Conservation (phyloP, 2,329 filamentous ascomycete species). For the Macrophomina pseudophaseolina region DNA sequence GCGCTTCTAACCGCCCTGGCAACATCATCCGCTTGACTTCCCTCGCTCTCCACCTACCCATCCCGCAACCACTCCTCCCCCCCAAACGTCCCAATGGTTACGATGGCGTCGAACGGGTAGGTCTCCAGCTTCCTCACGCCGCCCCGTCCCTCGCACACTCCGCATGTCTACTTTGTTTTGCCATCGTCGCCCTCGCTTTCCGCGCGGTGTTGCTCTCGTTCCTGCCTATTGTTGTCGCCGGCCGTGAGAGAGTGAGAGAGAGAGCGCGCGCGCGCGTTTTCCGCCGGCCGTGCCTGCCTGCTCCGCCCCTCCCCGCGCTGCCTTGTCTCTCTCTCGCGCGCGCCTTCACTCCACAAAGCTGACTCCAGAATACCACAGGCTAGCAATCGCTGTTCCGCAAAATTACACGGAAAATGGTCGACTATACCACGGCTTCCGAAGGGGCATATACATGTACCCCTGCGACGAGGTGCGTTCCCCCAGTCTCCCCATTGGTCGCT, state of each 20-base stretch:
- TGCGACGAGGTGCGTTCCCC: conserved; percentile 69
- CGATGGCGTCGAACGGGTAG: conserved; percentile 52
- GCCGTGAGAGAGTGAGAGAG: neutral
- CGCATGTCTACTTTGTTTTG: neutral
- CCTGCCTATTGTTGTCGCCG: conserved; percentile 22
- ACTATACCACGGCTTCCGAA: conserved; percentile 70
- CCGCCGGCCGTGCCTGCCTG: conserved; percentile 16
- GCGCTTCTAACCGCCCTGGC: conserved; percentile 25
- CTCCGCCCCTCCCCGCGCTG: neutral
- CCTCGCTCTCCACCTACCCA: conserved; percentile 18
- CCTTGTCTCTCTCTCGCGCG: neutral
- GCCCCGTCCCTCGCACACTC: neutral
- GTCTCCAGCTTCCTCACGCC: conserved; percentile 30
- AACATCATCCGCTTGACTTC: conserved; percentile 14
- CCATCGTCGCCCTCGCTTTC: conserved; percentile 15
- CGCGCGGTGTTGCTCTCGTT: neutral
- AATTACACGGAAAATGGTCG: conserved; percentile 70
- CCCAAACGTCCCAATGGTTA: conserved; percentile 43
- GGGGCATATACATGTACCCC: conserved; percentile 75
- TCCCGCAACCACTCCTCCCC: conserved; percentile 6
- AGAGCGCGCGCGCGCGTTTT: neutral
- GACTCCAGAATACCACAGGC: conserved; percentile 33
- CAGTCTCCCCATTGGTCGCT: neutral
- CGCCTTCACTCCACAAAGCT: conserved; percentile 3
- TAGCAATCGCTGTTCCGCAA: conserved; percentile 45